Conservation (phyloP, 129 eudicot genomes). For the Centaurea solstitialis region DNA sequence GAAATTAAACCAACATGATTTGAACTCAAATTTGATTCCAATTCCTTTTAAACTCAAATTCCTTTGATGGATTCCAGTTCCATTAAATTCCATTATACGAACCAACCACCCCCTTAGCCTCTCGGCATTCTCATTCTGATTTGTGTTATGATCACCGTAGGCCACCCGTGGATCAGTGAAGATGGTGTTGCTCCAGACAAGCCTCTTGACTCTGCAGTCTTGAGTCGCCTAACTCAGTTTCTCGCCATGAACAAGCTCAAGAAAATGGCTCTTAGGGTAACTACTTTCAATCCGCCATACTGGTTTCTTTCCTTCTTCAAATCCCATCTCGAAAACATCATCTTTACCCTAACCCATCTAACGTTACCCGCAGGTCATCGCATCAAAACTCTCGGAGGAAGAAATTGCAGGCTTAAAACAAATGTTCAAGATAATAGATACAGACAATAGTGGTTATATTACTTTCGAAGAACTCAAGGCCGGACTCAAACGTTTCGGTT, state of each 20-base stretch:
- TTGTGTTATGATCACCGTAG: conserved; percentile 27
- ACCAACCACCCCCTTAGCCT: neutral
- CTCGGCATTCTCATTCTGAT: neutral
- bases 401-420: conserved; percentile 40
- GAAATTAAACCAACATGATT: too few species aligned
- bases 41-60: too few species aligned
- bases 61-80: too few species aligned
- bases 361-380: conserved; percentile 33
- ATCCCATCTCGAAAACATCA: conserved; percentile 4
- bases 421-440: conserved; percentile 45
- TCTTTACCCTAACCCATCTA: conserved; percentile 19
- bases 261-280: conserved; percentile 94
- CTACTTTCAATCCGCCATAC: neutral
- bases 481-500: conserved; percentile 37
- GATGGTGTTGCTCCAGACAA: conserved; percentile 86
- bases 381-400: conserved; percentile 38
- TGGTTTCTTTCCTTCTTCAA: neutral
- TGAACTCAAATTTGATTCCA: too few species aligned
- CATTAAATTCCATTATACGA: too few species aligned
- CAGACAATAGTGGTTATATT: conserved; percentile 44
- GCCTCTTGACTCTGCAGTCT: conserved; percentile 84
- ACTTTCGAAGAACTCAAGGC: conserved; percentile 46
- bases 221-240: conserved; percentile 72
- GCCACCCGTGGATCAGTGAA: conserved; percentile 81
- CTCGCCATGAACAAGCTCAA: conserved; percentile 82